These are phyloP conservation scores for Irpex sp. DNA, from an alignment of 1,284 basidiomycete genomes.

Conservation along the genomic window DNA sequence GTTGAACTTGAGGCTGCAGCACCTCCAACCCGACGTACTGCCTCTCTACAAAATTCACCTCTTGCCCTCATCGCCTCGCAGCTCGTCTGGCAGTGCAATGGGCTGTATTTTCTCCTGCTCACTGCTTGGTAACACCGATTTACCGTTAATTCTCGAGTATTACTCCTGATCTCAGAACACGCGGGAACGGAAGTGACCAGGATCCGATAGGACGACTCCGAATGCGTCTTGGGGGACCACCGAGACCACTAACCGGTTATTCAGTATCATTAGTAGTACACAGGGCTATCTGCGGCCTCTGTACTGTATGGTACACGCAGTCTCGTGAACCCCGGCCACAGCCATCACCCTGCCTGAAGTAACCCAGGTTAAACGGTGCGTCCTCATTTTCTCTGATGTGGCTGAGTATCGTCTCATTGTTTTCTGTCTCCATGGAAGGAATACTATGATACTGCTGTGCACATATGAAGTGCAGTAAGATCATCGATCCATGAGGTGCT, in stretches of 20 bases:
- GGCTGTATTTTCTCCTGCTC: background rate
- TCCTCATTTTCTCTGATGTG: background rate
- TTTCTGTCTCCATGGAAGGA: background rate
- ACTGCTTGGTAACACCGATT: background rate
- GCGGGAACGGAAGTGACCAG: background rate
- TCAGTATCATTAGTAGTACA: background rate
- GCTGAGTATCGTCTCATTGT: background rate
- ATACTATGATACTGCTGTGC: background rate
- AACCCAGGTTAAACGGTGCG: background rate
- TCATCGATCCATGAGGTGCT: background rate
- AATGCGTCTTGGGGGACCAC: background rate
- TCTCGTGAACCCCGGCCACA: background rate
- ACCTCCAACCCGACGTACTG: background rate
- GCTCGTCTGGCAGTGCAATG: constrained; percentile 1
- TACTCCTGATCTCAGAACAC: background rate
- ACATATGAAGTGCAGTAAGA: background rate
- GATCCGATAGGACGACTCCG: background rate
- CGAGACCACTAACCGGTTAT: background rate
- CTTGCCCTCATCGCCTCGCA: background rate
- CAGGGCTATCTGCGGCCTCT: background rate
- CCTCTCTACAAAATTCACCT: constrained; percentile 1
- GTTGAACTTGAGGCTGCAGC: background rate
- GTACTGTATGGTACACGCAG: background rate
- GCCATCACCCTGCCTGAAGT: background rate
- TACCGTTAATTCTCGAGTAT: background rate